These are phyloP conservation scores for Laburnicola sp. DNA, from an alignment of 2,329 filamentous ascomycete species.

Conservation along the genomic window DNA sequence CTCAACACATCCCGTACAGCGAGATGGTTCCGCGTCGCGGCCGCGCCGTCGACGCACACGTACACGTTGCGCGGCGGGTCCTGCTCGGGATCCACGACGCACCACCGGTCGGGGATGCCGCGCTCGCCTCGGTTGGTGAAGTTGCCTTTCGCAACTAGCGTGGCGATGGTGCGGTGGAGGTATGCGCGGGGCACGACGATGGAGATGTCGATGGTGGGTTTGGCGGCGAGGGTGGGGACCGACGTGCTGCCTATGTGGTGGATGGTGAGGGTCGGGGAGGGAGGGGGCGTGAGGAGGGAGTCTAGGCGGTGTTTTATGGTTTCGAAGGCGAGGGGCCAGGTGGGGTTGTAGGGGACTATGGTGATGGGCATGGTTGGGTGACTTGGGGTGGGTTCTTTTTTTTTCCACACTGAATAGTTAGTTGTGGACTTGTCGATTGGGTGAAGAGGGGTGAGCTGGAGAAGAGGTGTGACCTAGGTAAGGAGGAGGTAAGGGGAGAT, in stretches of 20 bases:
- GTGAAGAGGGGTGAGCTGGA: too few species aligned
- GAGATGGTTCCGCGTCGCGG: slow-evolving; percentile 45
- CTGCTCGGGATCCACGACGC: slow-evolving; percentile 38
- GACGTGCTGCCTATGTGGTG: slow-evolving; percentile 47
- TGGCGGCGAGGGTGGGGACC: slow-evolving; percentile 40
- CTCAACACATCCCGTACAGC: slow-evolving; percentile 43
- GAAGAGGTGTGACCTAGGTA: too few species aligned
- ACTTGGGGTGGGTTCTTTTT: not conserved
- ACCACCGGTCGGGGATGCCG: slow-evolving; percentile 42
- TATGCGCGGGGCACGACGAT: slow-evolving; percentile 34
- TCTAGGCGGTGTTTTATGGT: slow-evolving; percentile 23
- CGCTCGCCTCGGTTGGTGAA: slow-evolving; percentile 45
- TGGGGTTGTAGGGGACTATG: slow-evolving; percentile 32
- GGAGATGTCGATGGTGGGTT: slow-evolving; percentile 46
- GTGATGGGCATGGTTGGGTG: slow-evolving; percentile 23
- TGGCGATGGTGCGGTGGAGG: slow-evolving; percentile 30
- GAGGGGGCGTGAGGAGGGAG: slow-evolving; percentile 11
- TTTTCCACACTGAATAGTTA: too few species aligned
- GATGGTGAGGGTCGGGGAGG: slow-evolving; percentile 20
- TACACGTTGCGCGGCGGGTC: slow-evolving; percentile 40
- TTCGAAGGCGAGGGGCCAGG: slow-evolving; percentile 35
- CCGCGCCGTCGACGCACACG: slow-evolving; percentile 40
- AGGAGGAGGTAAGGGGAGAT: too few species aligned
- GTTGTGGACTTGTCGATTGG: too few species aligned
- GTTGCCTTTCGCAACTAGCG: slow-evolving; percentile 34